Evolutionary conservation across 1,284 basidiomycete species (phyloP).

Genomic region (Cryptococcus hybrid): DNA sequence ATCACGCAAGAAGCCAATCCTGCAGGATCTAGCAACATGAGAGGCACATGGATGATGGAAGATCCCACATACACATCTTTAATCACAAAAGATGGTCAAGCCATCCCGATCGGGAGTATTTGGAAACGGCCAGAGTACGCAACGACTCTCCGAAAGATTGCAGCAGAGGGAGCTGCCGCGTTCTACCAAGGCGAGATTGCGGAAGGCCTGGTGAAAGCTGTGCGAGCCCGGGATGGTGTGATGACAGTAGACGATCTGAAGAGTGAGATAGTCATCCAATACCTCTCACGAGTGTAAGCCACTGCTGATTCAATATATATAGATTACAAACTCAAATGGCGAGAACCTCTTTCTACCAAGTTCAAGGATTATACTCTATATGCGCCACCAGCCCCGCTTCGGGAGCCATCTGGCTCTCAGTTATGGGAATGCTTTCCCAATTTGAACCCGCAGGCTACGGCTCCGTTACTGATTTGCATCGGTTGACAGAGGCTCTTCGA

Average conservation of each 20-base stretch:
- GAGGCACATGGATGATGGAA: conserved; percentile 14
- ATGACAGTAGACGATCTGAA: conserved; percentile 38
- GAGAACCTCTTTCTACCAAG: conserved; percentile 21
- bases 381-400: conserved; percentile 37
- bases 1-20: conserved; percentile 13
- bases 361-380: conserved; percentile 30
- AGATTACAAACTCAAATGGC: conserved; percentile 35
- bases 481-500: conserved; percentile 33
- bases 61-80: conserved; percentile 16
- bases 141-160: conserved; percentile 29
- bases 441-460: conserved; percentile 15
- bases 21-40: conserved; percentile 9
- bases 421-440: conserved; percentile 31
- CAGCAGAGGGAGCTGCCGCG: conserved; percentile 27
- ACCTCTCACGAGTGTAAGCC: neutral
- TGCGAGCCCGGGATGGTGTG: conserved; percentile 31
- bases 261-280: conserved; percentile 10
- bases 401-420: conserved; percentile 35
- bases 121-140: conserved; percentile 37
- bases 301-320: neutral
- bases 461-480: conserved; percentile 26
- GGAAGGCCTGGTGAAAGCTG: conserved; percentile 24
- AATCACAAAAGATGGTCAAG: conserved; percentile 24
- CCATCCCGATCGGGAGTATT: conserved; percentile 21
- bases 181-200: conserved; percentile 42